Conservation (phyloP, 2,329 filamentous ascomycete species). For the Xylariomycetidae sp. region DNA sequence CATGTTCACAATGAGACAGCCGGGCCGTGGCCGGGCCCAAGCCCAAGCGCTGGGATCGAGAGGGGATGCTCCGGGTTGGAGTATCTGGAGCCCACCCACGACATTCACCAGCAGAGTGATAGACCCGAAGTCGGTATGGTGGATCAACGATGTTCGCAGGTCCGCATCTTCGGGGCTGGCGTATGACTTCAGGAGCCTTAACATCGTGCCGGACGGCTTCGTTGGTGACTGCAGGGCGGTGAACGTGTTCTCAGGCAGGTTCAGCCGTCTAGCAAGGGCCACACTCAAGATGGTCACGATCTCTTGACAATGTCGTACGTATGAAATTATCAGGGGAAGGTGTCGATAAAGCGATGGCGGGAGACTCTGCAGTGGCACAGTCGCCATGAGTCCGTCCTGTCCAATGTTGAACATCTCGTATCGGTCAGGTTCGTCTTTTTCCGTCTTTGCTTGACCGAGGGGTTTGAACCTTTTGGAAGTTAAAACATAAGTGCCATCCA, state of each 20-base stretch:
- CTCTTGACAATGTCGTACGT: constrained; percentile 10
- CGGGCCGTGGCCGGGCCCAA: constrained; percentile 19
- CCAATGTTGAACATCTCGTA: constrained; percentile 26
- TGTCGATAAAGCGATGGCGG: constrained; percentile 4
- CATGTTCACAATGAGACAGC: constrained; percentile 21
- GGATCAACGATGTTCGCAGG: constrained; percentile 20
- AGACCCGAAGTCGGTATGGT: constrained; percentile 33
- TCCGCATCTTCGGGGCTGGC: constrained; percentile 11
- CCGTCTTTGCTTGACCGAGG: constrained; percentile 10
- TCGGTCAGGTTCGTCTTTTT: constrained; percentile 21
- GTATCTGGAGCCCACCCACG: constrained; percentile 32
- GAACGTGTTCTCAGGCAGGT: constrained; percentile 20
- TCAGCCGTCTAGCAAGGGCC: constrained; percentile 20
- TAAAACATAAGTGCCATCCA: too few relatives aligned
- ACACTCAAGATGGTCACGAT: constrained; percentile 14
- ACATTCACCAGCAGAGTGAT: constrained; percentile 32
- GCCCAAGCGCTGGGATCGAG: constrained; percentile 12
- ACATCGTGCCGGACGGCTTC: constrained; percentile 21
- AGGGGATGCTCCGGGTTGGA: constrained; percentile 15
- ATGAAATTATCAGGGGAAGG: constrained; percentile 7
- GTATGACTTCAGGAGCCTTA: constrained; percentile 15
- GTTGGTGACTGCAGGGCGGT: constrained; percentile 19
- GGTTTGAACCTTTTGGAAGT: constrained; percentile 11
- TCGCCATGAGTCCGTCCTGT: constrained; percentile 26
- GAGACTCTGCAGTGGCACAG: constrained; percentile 10